Conservation (phyloP, 176 grass and related monocot species). For the Musa beccarii region DNA sequence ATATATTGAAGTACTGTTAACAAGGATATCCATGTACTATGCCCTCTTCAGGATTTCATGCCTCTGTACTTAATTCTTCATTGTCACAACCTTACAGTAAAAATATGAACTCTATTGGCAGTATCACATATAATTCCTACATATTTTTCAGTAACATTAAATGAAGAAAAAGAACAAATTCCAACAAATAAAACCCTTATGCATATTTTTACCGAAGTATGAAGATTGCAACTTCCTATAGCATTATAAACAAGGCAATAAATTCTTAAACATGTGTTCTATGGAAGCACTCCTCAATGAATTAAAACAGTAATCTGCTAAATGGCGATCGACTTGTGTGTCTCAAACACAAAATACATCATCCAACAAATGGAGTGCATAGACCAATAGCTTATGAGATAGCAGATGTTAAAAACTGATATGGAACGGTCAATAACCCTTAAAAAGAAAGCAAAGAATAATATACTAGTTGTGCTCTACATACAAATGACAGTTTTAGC, state of each 20-base stretch:
- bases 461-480: neutral
- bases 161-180: neutral
- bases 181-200: neutral
- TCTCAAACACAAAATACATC: neutral
- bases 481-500: neutral
- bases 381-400: neutral
- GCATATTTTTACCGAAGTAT: too few relatives aligned
- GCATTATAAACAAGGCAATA: too few relatives aligned
- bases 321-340: too few relatives aligned
- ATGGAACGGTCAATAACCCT: neutral
- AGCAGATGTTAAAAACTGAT: neutral
- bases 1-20: neutral
- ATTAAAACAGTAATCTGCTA: too few relatives aligned
- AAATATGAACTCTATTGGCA: neutral
- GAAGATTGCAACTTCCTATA: too few relatives aligned
- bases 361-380: too few relatives aligned
- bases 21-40: neutral
- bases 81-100: neutral
- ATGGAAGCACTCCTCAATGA: too few relatives aligned
- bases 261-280: too few relatives aligned
- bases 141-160: too few relatives aligned
- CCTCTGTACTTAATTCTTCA: neutral
- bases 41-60: neutral
- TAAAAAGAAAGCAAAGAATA: neutral
- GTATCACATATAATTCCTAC: neutral